Conservation (phyloP, 2,329 filamentous ascomycete species). For the Chaetomiaceae sp. region DNA sequence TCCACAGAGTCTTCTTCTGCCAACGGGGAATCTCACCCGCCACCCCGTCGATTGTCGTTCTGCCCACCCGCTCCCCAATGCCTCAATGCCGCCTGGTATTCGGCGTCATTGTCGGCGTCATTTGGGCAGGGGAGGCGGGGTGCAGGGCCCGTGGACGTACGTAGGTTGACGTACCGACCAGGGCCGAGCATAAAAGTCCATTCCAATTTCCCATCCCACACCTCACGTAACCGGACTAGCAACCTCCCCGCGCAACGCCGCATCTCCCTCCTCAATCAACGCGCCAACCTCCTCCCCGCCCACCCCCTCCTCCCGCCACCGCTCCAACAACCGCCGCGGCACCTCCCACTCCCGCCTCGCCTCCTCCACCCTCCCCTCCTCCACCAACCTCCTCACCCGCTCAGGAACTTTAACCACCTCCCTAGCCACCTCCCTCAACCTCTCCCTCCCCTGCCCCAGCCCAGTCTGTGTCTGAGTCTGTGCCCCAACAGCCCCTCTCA, state of each 20-base stretch:
- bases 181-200: too few relatives aligned
- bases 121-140: too few relatives aligned
- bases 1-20: too few relatives aligned
- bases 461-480: conserved; percentile 18
- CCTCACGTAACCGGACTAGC: background rate
- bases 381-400: conserved; percentile 53
- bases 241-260: conserved; percentile 20
- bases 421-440: conserved; percentile 52
- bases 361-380: conserved; percentile 55
- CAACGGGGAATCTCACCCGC: too few relatives aligned
- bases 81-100: too few relatives aligned
- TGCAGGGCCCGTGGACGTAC: too few relatives aligned
- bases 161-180: too few relatives aligned
- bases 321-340: conserved; percentile 46
- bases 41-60: too few relatives aligned
- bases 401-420: conserved; percentile 60
- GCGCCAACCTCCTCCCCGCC: conserved; percentile 52
- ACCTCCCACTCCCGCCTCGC: conserved; percentile 55
- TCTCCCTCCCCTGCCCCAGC: conserved; percentile 27
- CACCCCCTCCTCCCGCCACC: conserved; percentile 51
- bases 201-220: too few relatives aligned
- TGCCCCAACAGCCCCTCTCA: conserved; percentile 37
- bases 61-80: too few relatives aligned
- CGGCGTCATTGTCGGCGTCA: too few relatives aligned
- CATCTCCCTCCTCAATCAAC: conserved; percentile 52